A percentile compares a stretch with the other conserved stretches of the same genome.
These are phyloP conservation scores for Candida tropicalis DNA, from an alignment of 1,139 yeast species.

Conservation along the genomic window DNA sequence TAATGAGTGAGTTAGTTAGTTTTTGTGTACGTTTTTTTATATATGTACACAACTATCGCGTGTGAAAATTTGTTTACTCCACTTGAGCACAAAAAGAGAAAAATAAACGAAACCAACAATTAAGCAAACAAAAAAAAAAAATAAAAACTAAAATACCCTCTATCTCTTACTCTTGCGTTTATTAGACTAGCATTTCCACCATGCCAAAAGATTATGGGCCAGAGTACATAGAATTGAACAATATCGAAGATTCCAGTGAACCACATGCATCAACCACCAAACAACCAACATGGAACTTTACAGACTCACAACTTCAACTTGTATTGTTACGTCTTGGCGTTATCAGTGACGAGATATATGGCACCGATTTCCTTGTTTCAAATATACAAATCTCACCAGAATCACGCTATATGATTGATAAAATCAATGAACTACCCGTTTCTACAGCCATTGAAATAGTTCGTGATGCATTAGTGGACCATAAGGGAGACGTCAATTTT, in stretches of 20 bases:
- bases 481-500: conserved; percentile 46
- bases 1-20: neutral
- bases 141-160: neutral
- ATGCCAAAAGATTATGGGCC: conserved; percentile 1
- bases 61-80: neutral
- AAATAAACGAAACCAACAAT: neutral
- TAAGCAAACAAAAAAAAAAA: neutral
- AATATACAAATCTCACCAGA: conserved; percentile 23
- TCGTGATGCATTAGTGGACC: conserved; percentile 42
- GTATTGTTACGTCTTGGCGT: conserved; percentile 34
- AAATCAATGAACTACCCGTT: conserved; percentile 24
- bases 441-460: conserved; percentile 35
- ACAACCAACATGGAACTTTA: conserved; percentile 15
- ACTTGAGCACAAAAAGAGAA: neutral
- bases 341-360: conserved; percentile 31
- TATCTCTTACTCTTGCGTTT: neutral
- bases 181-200: neutral
- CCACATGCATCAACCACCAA: neutral
- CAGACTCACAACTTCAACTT: conserved; percentile 28
- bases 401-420: conserved; percentile 33
- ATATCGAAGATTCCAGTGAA: neutral
- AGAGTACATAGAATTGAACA: conserved; percentile 12
- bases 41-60: too few species aligned
- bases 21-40: neutral
- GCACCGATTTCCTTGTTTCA: conserved; percentile 14